These are phyloP conservation scores for Dacryopinax primogenitus DNA, from an alignment of 768 basidiomycete genomes.

Conservation along the genomic window DNA sequence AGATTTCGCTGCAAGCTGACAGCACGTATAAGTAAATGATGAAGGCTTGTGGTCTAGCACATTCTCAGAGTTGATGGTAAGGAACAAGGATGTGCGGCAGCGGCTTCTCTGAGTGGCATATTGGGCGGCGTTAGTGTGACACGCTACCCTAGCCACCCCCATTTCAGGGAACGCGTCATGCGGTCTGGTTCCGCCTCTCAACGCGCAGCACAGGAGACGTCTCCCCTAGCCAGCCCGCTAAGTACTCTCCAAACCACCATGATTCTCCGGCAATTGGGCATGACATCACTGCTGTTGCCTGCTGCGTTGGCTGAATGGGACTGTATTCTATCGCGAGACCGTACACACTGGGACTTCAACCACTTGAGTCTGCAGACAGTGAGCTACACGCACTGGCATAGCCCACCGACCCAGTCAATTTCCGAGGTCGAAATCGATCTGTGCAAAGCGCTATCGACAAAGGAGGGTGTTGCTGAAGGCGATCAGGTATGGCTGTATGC, in stretches of 20 bases:
- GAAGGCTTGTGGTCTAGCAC: not conserved
- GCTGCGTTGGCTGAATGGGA: not conserved
- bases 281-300: not conserved
- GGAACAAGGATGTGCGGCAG: not conserved
- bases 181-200: not conserved
- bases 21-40: not conserved
- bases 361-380: conserved; percentile 21
- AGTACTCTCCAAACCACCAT: not conserved
- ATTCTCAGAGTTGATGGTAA: not conserved
- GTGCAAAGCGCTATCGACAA: conserved; percentile 43
- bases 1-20: not conserved
- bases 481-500: conserved; percentile 55
- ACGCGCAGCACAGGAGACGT: not conserved
- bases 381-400: conserved; percentile 39
- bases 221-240: not conserved
- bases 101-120: not conserved
- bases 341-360: conserved; percentile 2
- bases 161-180: conserved; percentile 7
- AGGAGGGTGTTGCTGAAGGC: conserved; percentile 35
- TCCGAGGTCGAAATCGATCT: conserved; percentile 55
- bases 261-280: not conserved
- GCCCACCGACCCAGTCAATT: conserved; percentile 50
- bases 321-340: conserved; percentile 2
- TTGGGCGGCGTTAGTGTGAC: not conserved
- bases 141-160: not conserved